A percentile compares a stretch with the other conserved stretches of the same genome.
These are phyloP conservation scores for Sclerotiophoma versabilis DNA, from an alignment of 2,329 filamentous ascomycete species.

Conservation along the genomic window DNA sequence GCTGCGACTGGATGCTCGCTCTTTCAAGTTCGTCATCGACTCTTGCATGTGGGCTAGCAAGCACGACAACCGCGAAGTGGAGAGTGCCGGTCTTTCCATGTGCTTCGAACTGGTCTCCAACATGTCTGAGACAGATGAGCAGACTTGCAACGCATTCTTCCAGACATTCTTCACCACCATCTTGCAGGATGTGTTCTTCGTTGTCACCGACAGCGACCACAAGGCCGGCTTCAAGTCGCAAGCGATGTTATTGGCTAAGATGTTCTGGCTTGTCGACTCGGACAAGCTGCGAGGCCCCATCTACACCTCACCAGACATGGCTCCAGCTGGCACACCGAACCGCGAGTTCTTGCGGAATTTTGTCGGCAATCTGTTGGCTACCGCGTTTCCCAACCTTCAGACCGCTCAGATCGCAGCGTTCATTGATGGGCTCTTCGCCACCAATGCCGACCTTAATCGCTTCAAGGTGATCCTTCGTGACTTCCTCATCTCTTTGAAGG, in stretches of 20 bases:
- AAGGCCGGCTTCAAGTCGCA: slow-evolving; percentile 99
- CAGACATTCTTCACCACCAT: slow-evolving; percentile 96
- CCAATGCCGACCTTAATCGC: slow-evolving; percentile 87
- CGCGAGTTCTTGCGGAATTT: slow-evolving; percentile 90
- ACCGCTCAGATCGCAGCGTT: slow-evolving; percentile 86
- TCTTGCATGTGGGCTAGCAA: slow-evolving; percentile 99
- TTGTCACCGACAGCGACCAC: slow-evolving; percentile 95
- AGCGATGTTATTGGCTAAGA: slow-evolving; percentile 88
- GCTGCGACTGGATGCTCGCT: slow-evolving; percentile 89
- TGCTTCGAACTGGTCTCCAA: slow-evolving; percentile 97
- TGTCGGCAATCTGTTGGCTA: slow-evolving; percentile 82
- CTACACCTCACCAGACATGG: slow-evolving; percentile 79
- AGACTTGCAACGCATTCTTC: slow-evolving; percentile 94
- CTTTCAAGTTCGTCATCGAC: slow-evolving; percentile 99
- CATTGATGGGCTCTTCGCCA: slow-evolving; percentile 85
- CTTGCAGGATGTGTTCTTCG: slow-evolving; percentile 97
- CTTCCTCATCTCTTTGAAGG: slow-evolving; percentile 96
- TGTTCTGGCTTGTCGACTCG: slow-evolving; percentile 93
- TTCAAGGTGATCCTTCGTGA: slow-evolving; percentile 97
- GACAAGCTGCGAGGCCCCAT: slow-evolving; percentile 94
- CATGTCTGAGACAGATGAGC: slow-evolving; percentile 87
- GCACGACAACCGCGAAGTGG: slow-evolving; percentile 97
- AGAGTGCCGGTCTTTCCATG: slow-evolving; percentile 96
- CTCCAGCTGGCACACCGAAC: slow-evolving; percentile 82
- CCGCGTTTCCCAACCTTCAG: slow-evolving; percentile 92